Percentiles rank a stretch among this genome's conserved stretches.
phyloP scores from a whole-genome alignment of 805 yeast genomes.

The Dipodascopsis tothii region DNA sequence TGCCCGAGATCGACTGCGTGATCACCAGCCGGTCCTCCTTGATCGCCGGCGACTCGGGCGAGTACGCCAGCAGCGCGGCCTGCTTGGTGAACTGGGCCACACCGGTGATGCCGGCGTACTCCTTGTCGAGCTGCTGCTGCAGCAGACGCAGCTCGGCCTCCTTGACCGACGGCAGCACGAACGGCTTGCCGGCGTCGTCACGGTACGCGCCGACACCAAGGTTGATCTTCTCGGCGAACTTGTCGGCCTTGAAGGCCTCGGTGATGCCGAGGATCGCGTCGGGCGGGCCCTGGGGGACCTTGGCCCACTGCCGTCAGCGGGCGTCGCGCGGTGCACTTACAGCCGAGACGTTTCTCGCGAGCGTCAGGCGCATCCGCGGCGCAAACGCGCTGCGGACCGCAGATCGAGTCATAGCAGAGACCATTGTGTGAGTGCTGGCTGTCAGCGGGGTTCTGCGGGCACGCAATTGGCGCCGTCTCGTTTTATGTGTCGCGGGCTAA shows the following conservation, averaged over 20 bases:
- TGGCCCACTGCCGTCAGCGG: constrained; percentile 23
- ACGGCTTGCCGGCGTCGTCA: constrained; percentile 79
- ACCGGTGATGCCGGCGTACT: constrained; percentile 82
- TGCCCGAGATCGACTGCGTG: constrained; percentile 86
- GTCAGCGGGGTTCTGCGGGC: too few species aligned
- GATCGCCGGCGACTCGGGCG: constrained; percentile 52
- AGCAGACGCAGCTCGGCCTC: constrained; percentile 52
- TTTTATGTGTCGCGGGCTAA: too few species aligned
- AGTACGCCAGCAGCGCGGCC: constrained; percentile 66
- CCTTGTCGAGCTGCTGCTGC: constrained; percentile 57
- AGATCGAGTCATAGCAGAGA: background rate
- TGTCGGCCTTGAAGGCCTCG: constrained; percentile 63
- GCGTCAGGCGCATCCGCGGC: too few species aligned
- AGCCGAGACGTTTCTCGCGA: background rate
- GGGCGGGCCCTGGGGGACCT: constrained; percentile 59
- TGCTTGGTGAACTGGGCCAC: constrained; percentile 55
- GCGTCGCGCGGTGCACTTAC: background rate
- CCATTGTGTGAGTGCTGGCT: background rate
- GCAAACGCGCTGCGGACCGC: too few species aligned
- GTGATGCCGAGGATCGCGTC: constrained; percentile 75
- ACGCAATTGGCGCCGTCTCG: too few species aligned
- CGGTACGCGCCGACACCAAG: constrained; percentile 83
- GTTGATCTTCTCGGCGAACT: constrained; percentile 40
- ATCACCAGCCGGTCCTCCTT: constrained; percentile 63
- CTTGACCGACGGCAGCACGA: constrained; percentile 67